These are phyloP conservation scores for Melocanna baccifera DNA, from an alignment of 176 grass and related monocot species.

Conservation along the genomic window DNA sequence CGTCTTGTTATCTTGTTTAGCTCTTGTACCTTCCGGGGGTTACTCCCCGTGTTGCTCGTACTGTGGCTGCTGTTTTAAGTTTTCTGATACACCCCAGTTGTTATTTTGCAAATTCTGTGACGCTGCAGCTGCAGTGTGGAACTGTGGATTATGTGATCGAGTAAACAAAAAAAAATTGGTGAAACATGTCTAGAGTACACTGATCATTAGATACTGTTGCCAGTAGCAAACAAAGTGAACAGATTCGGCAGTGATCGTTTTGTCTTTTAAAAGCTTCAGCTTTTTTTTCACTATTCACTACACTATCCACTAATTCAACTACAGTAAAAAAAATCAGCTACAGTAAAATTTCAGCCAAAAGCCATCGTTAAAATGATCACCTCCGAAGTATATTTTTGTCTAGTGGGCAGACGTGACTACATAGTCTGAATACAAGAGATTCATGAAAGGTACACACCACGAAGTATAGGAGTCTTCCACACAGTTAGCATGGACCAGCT, in stretches of 20 bases:
- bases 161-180: not conserved
- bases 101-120: not conserved
- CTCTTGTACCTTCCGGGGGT: not conserved
- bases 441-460: not conserved
- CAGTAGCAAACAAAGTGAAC: not conserved
- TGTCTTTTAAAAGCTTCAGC: no score
- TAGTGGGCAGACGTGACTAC: not conserved
- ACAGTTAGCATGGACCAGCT: not conserved
- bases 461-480: not conserved
- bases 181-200: not conserved
- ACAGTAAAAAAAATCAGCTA: no score
- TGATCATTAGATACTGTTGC: not conserved
- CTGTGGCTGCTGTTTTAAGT: not conserved
- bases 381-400: not conserved
- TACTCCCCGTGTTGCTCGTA: not conserved
- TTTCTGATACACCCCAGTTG: not conserved
- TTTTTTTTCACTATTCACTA: no score
- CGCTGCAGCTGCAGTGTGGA: not conserved
- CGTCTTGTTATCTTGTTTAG: not conserved
- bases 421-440: not conserved
- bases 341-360: no score
- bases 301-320: no score
- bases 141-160: not conserved
- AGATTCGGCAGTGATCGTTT: no score
- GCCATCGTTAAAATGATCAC: no score